These are phyloP conservation scores for Chalaropsis ovoidea DNA, from an alignment of 2,329 filamentous ascomycete species.

Conservation along the genomic window DNA sequence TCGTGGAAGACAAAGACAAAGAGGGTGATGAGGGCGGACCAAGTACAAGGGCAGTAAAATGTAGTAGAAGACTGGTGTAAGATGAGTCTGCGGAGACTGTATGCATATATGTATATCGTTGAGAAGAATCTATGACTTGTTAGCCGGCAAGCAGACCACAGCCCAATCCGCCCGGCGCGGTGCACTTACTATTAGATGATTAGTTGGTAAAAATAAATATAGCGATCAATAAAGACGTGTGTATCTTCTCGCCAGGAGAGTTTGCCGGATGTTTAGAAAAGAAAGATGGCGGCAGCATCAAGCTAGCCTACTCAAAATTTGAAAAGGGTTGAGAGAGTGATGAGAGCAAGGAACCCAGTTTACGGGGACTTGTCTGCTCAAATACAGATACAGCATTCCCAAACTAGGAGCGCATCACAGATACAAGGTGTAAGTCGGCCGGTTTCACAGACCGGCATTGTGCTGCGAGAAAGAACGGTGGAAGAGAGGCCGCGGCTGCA, in stretches of 20 bases:
- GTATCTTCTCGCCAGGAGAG: slow-evolving; percentile 5
- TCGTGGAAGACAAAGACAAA: neutral
- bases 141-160: too few species aligned
- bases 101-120: neutral
- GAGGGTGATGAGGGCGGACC: neutral
- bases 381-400: neutral
- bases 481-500: neutral
- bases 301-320: neutral
- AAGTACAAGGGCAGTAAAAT: too few species aligned
- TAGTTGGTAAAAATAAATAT: neutral
- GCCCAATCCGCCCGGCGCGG: too few species aligned
- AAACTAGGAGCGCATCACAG: neutral
- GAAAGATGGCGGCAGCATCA: neutral
- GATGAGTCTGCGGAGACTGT: too few species aligned
- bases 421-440: neutral
- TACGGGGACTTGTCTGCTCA: slow-evolving; percentile 5
- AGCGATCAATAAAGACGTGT: neutral
- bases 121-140: too few species aligned
- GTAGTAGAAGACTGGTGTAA: too few species aligned
- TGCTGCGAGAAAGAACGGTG: neutral
- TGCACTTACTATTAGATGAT: neutral
- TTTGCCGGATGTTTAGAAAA: neutral
- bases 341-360: neutral
- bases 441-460: slow-evolving; percentile 5
- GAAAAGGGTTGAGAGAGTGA: neutral